These are phyloP conservation scores for Scutellaria galericulata DNA, from an alignment of 257 asterid genomes.

Conservation along the genomic window DNA sequence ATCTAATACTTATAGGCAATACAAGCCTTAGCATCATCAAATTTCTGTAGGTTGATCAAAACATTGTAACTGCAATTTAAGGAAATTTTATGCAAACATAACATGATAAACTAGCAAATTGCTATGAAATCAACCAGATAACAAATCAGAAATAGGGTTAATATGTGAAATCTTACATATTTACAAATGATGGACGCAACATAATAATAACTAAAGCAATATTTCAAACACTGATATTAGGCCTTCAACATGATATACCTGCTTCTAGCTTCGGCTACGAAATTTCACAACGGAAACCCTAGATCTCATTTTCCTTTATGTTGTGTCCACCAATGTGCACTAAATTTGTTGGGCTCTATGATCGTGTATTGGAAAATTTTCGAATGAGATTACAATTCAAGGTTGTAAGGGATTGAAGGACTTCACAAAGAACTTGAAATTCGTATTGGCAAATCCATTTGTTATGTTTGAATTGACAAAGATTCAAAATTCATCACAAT, in stretches of 20 bases:
- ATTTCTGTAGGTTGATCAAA: neutral
- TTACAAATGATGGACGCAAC: neutral
- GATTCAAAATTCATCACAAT: too few species aligned
- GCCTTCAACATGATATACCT: neutral
- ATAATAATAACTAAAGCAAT: neutral
- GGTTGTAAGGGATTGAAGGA: too few species aligned
- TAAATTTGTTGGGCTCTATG: neutral
- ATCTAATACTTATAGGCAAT: neutral
- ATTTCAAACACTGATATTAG: neutral
- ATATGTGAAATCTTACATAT: neutral
- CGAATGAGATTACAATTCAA: neutral
- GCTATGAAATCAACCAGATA: conserved; percentile 18
- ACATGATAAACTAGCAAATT: neutral
- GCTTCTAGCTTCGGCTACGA: neutral
- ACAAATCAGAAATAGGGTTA: neutral
- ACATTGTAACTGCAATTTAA: too few species aligned
- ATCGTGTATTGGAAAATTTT: neutral
- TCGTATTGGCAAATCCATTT: neutral
- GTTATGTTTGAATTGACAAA: neutral
- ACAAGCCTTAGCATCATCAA: conserved; percentile 3
- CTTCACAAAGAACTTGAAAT: too few species aligned
- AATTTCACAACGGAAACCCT: conserved; percentile 28
- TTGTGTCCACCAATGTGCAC: neutral
- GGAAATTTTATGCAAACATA: neutral
- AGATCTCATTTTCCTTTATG: conserved; percentile 12